These are phyloP conservation scores for Speleostelium caveatum DNA, from an alignment of 78 protist species.

Conservation along the genomic window DNA sequence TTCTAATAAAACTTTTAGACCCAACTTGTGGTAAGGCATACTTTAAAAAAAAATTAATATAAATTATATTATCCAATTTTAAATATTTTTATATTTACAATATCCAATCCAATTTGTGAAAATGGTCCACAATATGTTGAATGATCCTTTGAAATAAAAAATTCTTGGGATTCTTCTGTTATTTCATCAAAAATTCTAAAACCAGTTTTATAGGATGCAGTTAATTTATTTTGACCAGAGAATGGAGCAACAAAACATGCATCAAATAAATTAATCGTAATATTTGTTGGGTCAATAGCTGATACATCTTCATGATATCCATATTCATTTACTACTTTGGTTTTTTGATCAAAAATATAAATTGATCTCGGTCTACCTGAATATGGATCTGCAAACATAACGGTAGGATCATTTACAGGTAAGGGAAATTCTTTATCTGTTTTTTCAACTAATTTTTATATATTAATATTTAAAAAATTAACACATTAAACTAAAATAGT, in stretches of 20 bases:
- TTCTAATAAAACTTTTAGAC: conserved; percentile 1
- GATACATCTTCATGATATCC: not conserved
- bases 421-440: conserved; percentile 13
- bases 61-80: not conserved
- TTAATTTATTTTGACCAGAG: not conserved
- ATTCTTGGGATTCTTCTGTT: not conserved
- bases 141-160: not conserved
- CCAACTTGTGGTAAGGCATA: conserved; percentile 2
- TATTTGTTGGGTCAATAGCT: not conserved
- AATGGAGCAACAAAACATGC: conserved; percentile 26
- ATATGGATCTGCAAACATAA: conserved; percentile 16
- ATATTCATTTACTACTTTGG: conserved; percentile 13
- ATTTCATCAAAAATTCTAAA: conserved; percentile 12
- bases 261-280: not conserved
- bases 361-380: conserved; percentile 4
- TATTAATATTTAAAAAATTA: not conserved
- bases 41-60: not conserved
- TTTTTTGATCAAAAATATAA: conserved; percentile 19
- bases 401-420: not conserved
- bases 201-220: conserved; percentile 27
- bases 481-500: not conserved
- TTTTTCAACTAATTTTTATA: conserved; percentile 4
- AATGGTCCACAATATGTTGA: conserved; percentile 42
- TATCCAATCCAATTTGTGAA: conserved; percentile 41
- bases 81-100: conserved; percentile 19